phyloP scores from a whole-genome alignment of 352 stramenopile genomes.

The Globisporangium emineosum region DNA sequence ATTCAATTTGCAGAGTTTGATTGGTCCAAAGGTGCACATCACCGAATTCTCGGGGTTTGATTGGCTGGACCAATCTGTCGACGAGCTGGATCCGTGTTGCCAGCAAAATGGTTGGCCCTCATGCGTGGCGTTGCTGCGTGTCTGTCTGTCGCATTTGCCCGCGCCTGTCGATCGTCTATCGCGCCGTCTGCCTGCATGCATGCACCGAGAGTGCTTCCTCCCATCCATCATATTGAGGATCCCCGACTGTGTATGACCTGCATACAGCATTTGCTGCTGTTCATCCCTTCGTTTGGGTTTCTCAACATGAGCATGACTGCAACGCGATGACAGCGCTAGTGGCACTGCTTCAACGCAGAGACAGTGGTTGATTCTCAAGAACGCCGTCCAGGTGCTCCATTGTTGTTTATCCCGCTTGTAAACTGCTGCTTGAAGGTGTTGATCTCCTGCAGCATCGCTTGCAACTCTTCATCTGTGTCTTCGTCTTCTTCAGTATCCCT shows the following conservation, averaged over 20 bases:
- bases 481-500: neutral
- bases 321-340: neutral
- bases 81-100: too few species aligned
- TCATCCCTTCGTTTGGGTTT: too few species aligned
- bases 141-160: neutral
- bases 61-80: too few species aligned
- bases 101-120: neutral
- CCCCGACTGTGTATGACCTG: too few species aligned
- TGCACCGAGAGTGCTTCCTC: neutral
- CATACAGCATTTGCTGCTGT: too few species aligned
- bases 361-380: neutral
- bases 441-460: conserved; percentile 30
- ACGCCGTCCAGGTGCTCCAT: neutral
- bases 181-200: too few species aligned
- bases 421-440: conserved; percentile 25
- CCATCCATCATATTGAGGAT: too few species aligned
- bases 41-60: too few species aligned
- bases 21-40: too few species aligned
- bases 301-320: too few species aligned
- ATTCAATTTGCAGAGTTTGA: too few species aligned
- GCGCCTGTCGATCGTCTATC: neutral
- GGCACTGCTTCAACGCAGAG: neutral
- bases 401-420: neutral
- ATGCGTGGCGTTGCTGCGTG: neutral
- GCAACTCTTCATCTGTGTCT: conserved; percentile 23